Percentiles rank a stretch among this genome's conserved stretches.
Evolutionary conservation across 768 basidiomycete species (phyloP).

Genomic region (Boletellus sp.): DNA sequence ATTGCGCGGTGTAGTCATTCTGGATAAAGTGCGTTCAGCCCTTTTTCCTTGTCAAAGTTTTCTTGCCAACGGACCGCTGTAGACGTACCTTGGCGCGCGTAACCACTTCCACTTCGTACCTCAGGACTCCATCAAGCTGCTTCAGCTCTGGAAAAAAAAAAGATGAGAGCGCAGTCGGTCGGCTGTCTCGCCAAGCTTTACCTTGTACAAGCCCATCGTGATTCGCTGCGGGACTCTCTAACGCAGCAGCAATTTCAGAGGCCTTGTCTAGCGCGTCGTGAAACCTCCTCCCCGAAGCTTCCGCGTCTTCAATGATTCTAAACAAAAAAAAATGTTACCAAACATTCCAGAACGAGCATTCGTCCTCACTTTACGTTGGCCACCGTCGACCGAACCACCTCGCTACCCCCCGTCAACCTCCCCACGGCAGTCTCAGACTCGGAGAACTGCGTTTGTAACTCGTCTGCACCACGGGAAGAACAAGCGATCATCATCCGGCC

Average conservation of each 20-base stretch:
- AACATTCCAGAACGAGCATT: neutral
- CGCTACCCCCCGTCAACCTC: conserved; percentile 55
- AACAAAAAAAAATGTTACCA: neutral
- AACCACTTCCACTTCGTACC: conserved; percentile 57
- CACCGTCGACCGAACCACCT: conserved; percentile 51
- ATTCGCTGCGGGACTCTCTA: conserved; percentile 56
- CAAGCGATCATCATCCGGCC: no score
- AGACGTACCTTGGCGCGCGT: conserved; percentile 51
- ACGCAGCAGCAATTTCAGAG: conserved; percentile 42
- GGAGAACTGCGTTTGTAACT: conserved; percentile 51
- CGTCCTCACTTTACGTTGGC: conserved; percentile 43
- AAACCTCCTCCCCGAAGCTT: conserved; percentile 50
- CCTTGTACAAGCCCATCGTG: conserved; percentile 53
- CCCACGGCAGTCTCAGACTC: conserved; percentile 52
- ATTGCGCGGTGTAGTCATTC: conserved; percentile 72
- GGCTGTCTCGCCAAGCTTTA: conserved; percentile 17
- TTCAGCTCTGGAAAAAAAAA: conserved; percentile 48
- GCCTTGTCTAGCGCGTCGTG: conserved; percentile 59
- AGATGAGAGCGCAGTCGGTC: neutral
- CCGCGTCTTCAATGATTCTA: conserved; percentile 62
- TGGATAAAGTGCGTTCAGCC: conserved; percentile 27
- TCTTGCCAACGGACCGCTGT: neutral
- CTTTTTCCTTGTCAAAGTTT: neutral
- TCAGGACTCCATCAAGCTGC: conserved; percentile 56
- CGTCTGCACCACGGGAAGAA: conserved; percentile 39